A percentile compares a stretch with the other conserved stretches of the same genome.
phyloP scores from a whole-genome alignment of 106 monocot genomes.

The Amphibolis antarctica region DNA sequence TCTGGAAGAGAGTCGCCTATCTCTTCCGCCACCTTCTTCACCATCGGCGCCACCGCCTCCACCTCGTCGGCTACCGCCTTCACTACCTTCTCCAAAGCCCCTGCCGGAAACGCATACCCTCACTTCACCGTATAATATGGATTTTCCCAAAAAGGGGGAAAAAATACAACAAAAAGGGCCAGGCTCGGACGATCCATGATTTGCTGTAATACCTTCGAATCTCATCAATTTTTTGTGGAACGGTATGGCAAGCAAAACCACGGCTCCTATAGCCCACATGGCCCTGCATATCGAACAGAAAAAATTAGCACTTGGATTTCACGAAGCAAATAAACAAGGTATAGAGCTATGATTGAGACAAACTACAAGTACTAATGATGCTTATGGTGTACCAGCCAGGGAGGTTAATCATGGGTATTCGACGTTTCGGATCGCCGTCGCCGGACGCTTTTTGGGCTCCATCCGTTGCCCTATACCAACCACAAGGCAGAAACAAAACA shows the following conservation, averaged over 20 bases:
- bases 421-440: background rate
- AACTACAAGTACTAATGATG: background rate
- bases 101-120: too few species aligned
- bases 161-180: too few species aligned
- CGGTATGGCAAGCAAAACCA: conserved; percentile 17
- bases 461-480: background rate
- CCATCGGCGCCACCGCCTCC: conserved; percentile 5
- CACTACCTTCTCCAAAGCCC: background rate
- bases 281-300: conserved; percentile 10
- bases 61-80: background rate
- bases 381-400: conserved; percentile 1
- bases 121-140: background rate
- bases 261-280: conserved; percentile 7
- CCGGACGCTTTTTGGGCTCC: background rate
- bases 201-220: conserved; percentile 7
- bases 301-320: background rate
- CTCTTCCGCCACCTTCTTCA: conserved; percentile 8
- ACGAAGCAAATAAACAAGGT: background rate
- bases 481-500: background rate
- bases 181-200: too few species aligned
- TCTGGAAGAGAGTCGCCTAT: conserved; percentile 7
- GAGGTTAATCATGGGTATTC: background rate
- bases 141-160: background rate
- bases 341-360: background rate
- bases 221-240: conserved; percentile 13